Conservation (phyloP, 2,329 filamentous ascomycete genomes). For the Xylariaceae sp. region DNA sequence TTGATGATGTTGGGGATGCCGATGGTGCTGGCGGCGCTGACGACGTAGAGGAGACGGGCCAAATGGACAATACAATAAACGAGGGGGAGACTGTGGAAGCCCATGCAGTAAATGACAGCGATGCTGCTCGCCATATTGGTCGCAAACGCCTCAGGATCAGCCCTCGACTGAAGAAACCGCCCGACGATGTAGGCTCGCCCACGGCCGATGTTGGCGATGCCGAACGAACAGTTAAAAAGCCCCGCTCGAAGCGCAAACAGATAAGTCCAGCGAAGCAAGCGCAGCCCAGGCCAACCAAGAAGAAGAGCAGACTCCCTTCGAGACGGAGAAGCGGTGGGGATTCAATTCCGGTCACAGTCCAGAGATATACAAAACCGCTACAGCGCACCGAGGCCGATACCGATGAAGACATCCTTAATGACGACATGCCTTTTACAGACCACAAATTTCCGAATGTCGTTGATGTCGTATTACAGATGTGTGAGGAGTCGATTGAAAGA, state of each 20-base stretch:
- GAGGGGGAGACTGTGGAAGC: constrained; percentile 29
- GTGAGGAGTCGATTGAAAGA: constrained; percentile 52
- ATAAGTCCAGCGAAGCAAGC: constrained; percentile 40
- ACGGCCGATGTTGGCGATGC: constrained; percentile 30
- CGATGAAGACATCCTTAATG: constrained; percentile 39
- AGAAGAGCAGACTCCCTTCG: constrained; percentile 19
- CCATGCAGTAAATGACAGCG: constrained; percentile 39
- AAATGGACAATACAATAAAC: neutral
- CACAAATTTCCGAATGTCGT: constrained; percentile 54
- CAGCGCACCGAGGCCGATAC: constrained; percentile 36
- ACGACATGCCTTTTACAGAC: constrained; percentile 49
- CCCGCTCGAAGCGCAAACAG: constrained; percentile 29
- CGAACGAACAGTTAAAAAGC: constrained; percentile 31
- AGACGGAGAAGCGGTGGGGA: constrained; percentile 25
- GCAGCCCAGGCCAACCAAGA: constrained; percentile 28
- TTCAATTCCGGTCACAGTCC: constrained; percentile 52
- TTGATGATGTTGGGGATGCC: constrained; percentile 1
- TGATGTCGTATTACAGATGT: constrained; percentile 57
- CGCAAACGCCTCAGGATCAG: constrained; percentile 40
- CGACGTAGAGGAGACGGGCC: constrained; percentile 14
- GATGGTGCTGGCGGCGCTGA: neutral
- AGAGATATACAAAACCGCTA: constrained; percentile 51
- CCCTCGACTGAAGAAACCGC: constrained; percentile 32
- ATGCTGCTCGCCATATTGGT: constrained; percentile 39
- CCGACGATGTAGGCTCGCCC: constrained; percentile 36